Conservation (phyloP, 2,329 filamentous ascomycete species). For the Diaporthe citrichinensis region DNA sequence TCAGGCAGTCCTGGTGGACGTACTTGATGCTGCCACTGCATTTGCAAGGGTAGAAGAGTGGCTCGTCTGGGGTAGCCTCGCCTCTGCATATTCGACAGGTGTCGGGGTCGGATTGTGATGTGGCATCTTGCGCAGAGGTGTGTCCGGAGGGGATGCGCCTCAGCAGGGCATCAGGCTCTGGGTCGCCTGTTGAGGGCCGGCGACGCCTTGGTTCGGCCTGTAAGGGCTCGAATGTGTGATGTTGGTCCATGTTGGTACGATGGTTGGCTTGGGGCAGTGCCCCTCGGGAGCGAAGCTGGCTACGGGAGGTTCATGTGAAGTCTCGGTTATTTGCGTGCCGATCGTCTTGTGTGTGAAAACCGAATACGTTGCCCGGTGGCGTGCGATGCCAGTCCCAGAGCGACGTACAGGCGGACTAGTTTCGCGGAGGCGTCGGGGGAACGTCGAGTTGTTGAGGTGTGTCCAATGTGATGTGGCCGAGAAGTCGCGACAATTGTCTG, state of each 20-base stretch:
- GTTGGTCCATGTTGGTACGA: constrained; percentile 38
- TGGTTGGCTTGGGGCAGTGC: constrained; percentile 33
- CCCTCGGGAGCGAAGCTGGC: constrained; percentile 36
- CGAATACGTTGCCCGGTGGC: background rate
- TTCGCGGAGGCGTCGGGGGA: background rate
- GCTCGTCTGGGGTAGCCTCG: constrained; percentile 85
- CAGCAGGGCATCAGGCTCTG: constrained; percentile 28
- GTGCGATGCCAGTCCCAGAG: background rate
- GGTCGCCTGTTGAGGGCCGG: constrained; percentile 26
- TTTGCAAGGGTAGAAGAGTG: constrained; percentile 97
- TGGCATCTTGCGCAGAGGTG: constrained; percentile 35
- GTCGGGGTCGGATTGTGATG: constrained; percentile 68
- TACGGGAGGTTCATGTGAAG: constrained; percentile 39
- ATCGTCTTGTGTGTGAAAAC: background rate
- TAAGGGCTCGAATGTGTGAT: constrained; percentile 32
- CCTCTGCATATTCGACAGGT: constrained; percentile 98
- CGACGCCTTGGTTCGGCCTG: constrained; percentile 36
- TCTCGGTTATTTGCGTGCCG: background rate
- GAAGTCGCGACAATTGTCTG: constrained; percentile 9
- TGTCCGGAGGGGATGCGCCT: constrained; percentile 22
- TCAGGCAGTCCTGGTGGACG: constrained; percentile 97
- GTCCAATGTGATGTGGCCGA: background rate
- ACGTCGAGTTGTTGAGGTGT: background rate
- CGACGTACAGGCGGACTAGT: background rate
- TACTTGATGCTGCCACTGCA: constrained; percentile 99